Base-by-base conservation (phyloP, 352 stramenopile species). In the Stramenopiles sp. region DNA sequence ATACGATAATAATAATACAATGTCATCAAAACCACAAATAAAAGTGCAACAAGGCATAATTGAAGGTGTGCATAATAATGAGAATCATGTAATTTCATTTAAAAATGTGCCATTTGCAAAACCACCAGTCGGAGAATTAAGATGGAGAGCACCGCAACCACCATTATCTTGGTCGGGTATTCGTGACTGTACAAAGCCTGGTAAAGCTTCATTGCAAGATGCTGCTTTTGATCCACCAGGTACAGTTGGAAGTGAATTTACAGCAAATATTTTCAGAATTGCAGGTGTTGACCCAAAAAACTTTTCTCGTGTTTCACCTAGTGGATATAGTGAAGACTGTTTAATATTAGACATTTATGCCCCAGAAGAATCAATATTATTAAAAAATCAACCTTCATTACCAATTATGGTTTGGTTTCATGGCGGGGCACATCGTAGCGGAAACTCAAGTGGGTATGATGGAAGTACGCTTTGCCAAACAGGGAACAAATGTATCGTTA, bases 401-500 rank as follows among this genome's bases (percentile, higher is more conserved):
- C 53, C 53, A 69, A 27, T 69, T 69, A 27, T 27, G 20, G 53
- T 69, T 20, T 69, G 20, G 20, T 69, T 69, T 69, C 53, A 69
- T 69, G 53, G 53, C 27, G 53, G 53, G 27, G 53, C 20, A 23
- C 27, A 23, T 27, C 20, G 27, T 20, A 27, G 27, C 20, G 53
- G 53, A 69, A 23, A 27, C 53, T 23, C 20, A 20, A 69, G 27
- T 23, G 53, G 53, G 53, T 69, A 69, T 27, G 53, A 69, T 20
- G 27, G 53, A 20, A 69, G 53, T 27, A 23, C 27, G 20, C 20
- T 90, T 7, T 82, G 84, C 27, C 80, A n/a, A 0, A 31, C 85
- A 77, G 76, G 82, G 43, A 80, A 82, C 27, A 82, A 90, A 1
- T n/a, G n/a, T n/a, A 84, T 94, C 79, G 85, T 93, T 1, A 86